These are phyloP conservation scores for Apiospora kogelbergensis DNA, from an alignment of 2,329 filamentous ascomycete species.

Conservation along the genomic window DNA sequence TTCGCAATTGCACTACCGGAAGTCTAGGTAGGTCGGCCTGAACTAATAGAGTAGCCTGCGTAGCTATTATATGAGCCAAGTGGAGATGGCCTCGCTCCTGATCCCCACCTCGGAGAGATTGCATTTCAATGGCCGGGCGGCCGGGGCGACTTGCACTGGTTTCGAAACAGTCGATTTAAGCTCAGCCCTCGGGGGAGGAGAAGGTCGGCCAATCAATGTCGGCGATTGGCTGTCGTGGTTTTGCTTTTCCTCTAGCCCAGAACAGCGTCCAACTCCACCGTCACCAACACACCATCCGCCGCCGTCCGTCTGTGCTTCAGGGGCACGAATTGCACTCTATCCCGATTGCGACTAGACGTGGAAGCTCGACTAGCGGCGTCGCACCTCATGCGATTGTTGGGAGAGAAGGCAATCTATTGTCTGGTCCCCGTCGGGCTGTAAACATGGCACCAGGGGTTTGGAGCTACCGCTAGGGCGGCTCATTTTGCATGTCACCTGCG, in stretches of 20 bases:
- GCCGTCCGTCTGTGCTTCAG: neutral
- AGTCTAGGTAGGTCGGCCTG: neutral
- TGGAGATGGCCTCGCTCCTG: neutral
- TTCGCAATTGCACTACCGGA: neutral
- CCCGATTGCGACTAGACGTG: neutral
- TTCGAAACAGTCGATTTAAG: constrained; percentile 3
- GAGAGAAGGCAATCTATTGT: neutral
- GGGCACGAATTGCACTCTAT: neutral
- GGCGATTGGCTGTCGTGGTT: neutral
- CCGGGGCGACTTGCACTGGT: neutral
- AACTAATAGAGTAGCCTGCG: neutral
- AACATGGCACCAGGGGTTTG: neutral
- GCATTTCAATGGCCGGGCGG: neutral
- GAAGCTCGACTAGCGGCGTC: neutral
- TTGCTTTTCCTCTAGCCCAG: neutral
- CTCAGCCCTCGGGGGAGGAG: neutral
- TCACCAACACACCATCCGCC: too few species aligned
- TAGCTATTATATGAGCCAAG: neutral
- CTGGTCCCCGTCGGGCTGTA: neutral
- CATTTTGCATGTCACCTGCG: neutral
- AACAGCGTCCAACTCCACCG: neutral
- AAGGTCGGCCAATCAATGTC: neutral
- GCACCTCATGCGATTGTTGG: neutral
- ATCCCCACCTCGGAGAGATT: neutral
- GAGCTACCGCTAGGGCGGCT: neutral